Conservation (phyloP, 192 early-diverging fungal species). For the Coemansia sp. region DNA sequence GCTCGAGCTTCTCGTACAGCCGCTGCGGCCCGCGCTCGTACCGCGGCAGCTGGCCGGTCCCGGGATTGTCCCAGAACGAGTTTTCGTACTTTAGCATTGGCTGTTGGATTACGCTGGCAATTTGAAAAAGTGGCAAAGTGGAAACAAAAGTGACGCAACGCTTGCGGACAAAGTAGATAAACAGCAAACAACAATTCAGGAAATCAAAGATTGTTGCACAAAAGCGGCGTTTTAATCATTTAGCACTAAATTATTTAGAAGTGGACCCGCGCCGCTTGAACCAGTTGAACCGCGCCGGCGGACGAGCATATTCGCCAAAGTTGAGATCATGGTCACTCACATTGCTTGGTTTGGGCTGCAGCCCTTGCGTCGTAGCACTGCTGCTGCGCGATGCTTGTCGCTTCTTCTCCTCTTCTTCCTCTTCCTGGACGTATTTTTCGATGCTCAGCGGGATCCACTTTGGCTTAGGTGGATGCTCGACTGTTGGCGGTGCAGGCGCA, state of each 20-base stretch:
- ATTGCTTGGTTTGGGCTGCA: conserved; percentile 43
- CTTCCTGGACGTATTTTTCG: conserved; percentile 51
- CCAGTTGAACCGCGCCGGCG: conserved; percentile 51
- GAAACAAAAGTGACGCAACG: too few species aligned
- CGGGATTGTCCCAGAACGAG: conserved; percentile 57
- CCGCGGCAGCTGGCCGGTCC: conserved; percentile 41
- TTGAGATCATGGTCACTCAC: conserved; percentile 27
- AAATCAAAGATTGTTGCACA: conserved; percentile 3
- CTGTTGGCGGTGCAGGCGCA: neutral
- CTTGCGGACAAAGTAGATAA: too few species aligned
- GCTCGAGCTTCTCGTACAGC: conserved; percentile 51
- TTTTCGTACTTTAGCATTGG: conserved; percentile 55
- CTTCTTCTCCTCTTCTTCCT: conserved; percentile 42
- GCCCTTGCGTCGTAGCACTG: conserved; percentile 6
- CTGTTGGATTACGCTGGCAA: too few species aligned
- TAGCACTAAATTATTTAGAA: conserved; percentile 21
- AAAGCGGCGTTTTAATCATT: neutral
- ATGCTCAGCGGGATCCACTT: conserved; percentile 52
- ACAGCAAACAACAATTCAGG: too few species aligned
- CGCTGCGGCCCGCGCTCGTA: conserved; percentile 49
- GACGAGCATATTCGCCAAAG: conserved; percentile 17
- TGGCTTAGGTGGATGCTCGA: conserved; percentile 4
- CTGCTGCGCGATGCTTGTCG: conserved; percentile 3
- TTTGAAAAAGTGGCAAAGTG: too few species aligned
- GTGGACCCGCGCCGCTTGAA: conserved; percentile 55